These are phyloP conservation scores for Russula foetens DNA, from an alignment of 768 basidiomycete genomes.

Conservation along the genomic window DNA sequence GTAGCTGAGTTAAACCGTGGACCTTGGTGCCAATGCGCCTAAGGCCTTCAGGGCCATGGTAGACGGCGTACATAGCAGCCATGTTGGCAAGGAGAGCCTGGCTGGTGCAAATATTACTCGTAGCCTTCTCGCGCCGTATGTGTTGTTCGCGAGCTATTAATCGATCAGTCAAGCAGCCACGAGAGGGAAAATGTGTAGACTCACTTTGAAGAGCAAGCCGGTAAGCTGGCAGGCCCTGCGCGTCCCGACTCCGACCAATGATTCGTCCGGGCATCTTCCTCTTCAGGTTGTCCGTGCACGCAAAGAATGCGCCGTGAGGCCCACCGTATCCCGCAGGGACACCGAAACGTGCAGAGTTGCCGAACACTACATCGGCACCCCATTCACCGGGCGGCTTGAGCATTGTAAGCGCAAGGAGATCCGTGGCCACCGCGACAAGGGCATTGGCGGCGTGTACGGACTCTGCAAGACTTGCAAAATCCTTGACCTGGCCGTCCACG, in stretches of 20 bases:
- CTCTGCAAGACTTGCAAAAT: constrained; percentile 59
- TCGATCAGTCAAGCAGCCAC: not conserved
- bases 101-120: constrained; percentile 96
- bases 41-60: constrained; percentile 88
- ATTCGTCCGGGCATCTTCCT: constrained; percentile 98
- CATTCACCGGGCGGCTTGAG: constrained; percentile 96
- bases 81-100: constrained; percentile 98
- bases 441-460: constrained; percentile 66
- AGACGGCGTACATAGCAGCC: constrained; percentile 98
- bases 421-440: constrained; percentile 83
- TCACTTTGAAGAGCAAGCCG: constrained; percentile 90
- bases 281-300: constrained; percentile 86
- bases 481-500: constrained; percentile 73
- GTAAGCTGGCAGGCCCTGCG: constrained; percentile 80
- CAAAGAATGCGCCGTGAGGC: constrained; percentile 96
- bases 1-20: constrained; percentile 77
- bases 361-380: constrained; percentile 94
- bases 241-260: constrained; percentile 84
- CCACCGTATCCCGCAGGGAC: constrained; percentile 97
- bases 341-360: constrained; percentile 94
- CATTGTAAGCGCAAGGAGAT: constrained; percentile 87
- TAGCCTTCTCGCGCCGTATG: constrained; percentile 96
- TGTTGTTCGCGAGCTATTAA: constrained; percentile 87
- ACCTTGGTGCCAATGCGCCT: constrained; percentile 81
- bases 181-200: constrained; percentile 24